Conservation (phyloP, 116 monocot genomes). For the Cymodocea nodosa region DNA sequence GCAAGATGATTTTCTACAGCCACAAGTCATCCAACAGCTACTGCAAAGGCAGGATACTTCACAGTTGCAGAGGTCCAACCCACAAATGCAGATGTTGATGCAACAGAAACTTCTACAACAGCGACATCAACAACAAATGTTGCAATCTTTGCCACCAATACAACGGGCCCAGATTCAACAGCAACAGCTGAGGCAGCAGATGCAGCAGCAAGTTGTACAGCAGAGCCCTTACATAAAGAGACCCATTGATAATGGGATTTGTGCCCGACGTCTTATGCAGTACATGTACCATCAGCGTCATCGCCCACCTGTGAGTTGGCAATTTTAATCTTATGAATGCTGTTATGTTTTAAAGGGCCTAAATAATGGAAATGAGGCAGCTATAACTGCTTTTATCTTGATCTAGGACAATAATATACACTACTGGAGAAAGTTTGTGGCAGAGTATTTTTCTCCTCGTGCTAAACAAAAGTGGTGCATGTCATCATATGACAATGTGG, state of each 20-base stretch:
- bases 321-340: not conserved
- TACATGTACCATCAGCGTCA: constrained; percentile 63
- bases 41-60: constrained; percentile 51
- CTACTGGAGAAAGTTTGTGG: constrained; percentile 93
- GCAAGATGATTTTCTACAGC: constrained; percentile 55
- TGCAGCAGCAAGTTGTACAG: constrained; percentile 37
- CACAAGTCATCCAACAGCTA: constrained; percentile 59
- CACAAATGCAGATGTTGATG: constrained; percentile 63
- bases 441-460: constrained; percentile 78
- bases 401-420: constrained; percentile 72
- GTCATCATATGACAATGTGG: constrained; percentile 60
- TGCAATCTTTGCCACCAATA: constrained; percentile 43
- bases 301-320: constrained; percentile 46
- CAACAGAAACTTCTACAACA: constrained; percentile 54
- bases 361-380: not conserved
- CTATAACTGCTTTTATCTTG: not conserved
- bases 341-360: not conserved
- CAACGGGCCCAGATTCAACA: constrained; percentile 41
- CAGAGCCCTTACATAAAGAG: constrained; percentile 22
- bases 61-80: constrained; percentile 38
- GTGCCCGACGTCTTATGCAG: constrained; percentile 61
- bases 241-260: constrained; percentile 51
- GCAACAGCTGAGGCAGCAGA: constrained; percentile 39
- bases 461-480: constrained; percentile 92
- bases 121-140: constrained; percentile 42